Evolutionary conservation across 2,329 filamentous ascomycete species (phyloP), one percentile per base, ranked within the genome.

Genomic region (Gnomoniopsis sp.): DNA sequence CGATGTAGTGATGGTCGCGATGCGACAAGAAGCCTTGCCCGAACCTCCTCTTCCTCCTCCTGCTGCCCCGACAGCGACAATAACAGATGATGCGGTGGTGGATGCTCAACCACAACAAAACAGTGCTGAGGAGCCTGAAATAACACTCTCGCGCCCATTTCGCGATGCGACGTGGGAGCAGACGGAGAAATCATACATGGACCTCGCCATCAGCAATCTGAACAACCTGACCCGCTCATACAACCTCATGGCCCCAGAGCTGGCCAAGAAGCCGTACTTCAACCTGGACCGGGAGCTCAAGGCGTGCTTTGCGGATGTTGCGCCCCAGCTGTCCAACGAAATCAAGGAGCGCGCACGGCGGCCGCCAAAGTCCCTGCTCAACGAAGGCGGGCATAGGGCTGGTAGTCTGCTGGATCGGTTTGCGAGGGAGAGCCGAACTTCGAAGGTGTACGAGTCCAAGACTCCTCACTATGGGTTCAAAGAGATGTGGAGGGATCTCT

Each of bases 221-320:
- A 98, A 98, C 73, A 73, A 76, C 33, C 79, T 96, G 51, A 88
- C 91, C 8, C 85, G 95, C 26, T 90, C 90, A 15, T 99, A 99
- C 77, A 98, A 98, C 67, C 83, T 98, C 3, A 93, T 96, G 86
- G 93, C 95, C 0, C 95, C 95, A 0, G 88, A 91, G 56, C 80
- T 96, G 1, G 93, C 93, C 2, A 96, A 95, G 74, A 96, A 96
- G 72, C 91, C 93, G 0, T 98, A 98, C 72, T 92, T 91, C 69
- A 87, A 81, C 2, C 83, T 98, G 8, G 85, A 92, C 48, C 85
- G 93, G 51, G 95, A 99, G 74, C 79, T 98, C 17, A 81, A 80
- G 33, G 79, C 84, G 2, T 97, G 93, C 70, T 98, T 87, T 69
- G 89, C 91, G 0, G 93, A 96, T 61, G 88, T 96, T 1, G 93